Percentiles rank a stretch among this genome's conserved stretches.
These are phyloP conservation scores for Thelephora terrestris DNA, from an alignment of 1,284 basidiomycete genomes.

Conservation along the genomic window DNA sequence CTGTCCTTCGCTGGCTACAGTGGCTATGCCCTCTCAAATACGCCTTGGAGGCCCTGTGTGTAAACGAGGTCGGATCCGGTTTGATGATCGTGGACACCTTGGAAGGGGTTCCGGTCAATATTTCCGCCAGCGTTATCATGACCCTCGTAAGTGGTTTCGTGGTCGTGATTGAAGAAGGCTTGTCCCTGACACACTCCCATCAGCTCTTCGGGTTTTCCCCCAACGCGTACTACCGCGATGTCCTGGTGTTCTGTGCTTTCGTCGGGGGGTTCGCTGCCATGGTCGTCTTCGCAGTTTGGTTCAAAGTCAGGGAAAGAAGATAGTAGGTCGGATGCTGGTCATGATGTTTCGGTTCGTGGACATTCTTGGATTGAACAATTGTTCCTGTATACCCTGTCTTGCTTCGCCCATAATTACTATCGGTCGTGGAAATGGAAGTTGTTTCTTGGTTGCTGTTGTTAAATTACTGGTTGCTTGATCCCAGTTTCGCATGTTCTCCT, in stretches of 20 bases:
- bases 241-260: conserved; percentile 77
- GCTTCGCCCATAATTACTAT: too few species aligned
- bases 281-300: conserved; percentile 66
- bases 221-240: conserved; percentile 76
- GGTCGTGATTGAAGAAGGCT: neutral
- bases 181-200: neutral
- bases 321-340: conserved; percentile 12
- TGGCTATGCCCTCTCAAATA: conserved; percentile 71
- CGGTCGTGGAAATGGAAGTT: too few species aligned
- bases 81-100: conserved; percentile 74
- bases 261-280: conserved; percentile 65
- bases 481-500: too few species aligned
- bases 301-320: conserved; percentile 63
- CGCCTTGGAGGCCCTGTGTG: conserved; percentile 70
- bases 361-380: too few species aligned
- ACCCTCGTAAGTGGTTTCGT: conserved; percentile 42
- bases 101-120: conserved; percentile 69
- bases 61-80: conserved; percentile 83
- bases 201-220: conserved; percentile 75
- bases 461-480: too few species aligned
- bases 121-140: conserved; percentile 80
- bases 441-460: too few species aligned
- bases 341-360: too few species aligned
- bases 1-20: conserved; percentile 79
- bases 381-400: too few species aligned